phyloP scores from a whole-genome alignment of 305 asterid genomes.

The Coffea humblotiana region DNA sequence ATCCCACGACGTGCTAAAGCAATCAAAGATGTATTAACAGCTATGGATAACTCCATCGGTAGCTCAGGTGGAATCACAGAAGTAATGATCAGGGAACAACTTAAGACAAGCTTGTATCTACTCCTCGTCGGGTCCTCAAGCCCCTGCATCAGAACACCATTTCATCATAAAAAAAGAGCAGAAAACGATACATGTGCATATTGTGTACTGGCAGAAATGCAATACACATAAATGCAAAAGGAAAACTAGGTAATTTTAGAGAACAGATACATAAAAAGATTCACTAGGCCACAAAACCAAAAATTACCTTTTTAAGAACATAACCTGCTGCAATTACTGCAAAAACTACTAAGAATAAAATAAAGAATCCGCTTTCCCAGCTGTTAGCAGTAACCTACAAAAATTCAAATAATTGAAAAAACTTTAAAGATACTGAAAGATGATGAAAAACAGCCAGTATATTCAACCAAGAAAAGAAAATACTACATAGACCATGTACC shows the following conservation, averaged over 20 bases:
- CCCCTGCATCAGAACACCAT: conserved; percentile 55
- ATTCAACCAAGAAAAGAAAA: conserved; percentile 23
- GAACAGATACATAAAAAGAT: conserved; percentile 13
- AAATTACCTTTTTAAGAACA: conserved; percentile 85
- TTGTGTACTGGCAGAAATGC: not conserved
- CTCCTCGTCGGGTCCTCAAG: conserved; percentile 99
- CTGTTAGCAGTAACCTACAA: conserved; percentile 95
- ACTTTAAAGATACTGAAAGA: conserved; percentile 11
- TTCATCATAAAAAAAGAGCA: conserved; percentile 20
- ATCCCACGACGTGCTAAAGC: conserved; percentile 91
- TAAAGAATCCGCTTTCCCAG: conserved; percentile 98
- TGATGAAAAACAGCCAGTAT: conserved; percentile 8
- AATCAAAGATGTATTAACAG: conserved; percentile 97
- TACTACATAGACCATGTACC: conserved; percentile 40
- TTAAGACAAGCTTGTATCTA: conserved; percentile 89
- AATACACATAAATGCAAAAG: not conserved
- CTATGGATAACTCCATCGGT: conserved; percentile 98
- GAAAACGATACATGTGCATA: not conserved
- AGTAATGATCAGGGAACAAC: conserved; percentile 93
- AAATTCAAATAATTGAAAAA: conserved; percentile 2
- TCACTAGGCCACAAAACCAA: not conserved
- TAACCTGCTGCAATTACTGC: conserved; percentile 97
- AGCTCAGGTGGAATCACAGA: conserved; percentile 98
- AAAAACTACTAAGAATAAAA: conserved; percentile 86
- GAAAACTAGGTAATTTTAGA: conserved; percentile 11